A percentile compares a stretch with the other conserved stretches of the same genome.
phyloP scores from a whole-genome alignment of 2,329 filamentous ascomycete species.

The Diaporthe sp. region DNA sequence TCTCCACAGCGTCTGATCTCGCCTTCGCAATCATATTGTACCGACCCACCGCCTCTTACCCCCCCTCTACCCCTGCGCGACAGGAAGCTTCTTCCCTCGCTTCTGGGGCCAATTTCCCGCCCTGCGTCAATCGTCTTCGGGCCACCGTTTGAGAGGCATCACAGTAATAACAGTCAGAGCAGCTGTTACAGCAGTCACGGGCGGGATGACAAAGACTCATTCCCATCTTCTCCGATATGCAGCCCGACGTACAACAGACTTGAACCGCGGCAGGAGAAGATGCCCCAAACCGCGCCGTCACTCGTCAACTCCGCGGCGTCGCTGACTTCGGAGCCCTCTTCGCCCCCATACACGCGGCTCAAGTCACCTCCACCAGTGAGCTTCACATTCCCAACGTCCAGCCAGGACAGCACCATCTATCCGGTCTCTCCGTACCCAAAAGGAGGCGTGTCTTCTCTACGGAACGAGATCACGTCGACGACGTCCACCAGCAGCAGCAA shows the following conservation, averaged over 20 bases:
- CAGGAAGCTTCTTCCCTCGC: constrained; percentile 58
- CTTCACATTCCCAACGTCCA: constrained; percentile 39
- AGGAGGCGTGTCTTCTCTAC: constrained; percentile 44
- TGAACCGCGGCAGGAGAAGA: constrained; percentile 51
- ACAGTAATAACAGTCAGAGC: constrained; percentile 38
- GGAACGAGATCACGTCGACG: constrained; percentile 47
- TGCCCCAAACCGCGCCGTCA: constrained; percentile 34
- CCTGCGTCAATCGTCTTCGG: constrained; percentile 40
- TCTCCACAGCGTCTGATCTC: constrained; percentile 60
- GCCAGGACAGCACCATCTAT: constrained; percentile 32
- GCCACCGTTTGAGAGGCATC: constrained; percentile 27
- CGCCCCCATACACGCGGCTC: constrained; percentile 21
- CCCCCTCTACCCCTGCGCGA: constrained; percentile 65
- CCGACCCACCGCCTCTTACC: constrained; percentile 51
- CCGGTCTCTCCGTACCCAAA: constrained; percentile 10
- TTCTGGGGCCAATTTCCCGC: constrained; percentile 46
- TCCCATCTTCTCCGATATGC: constrained; percentile 56
- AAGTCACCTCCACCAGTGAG: constrained; percentile 44
- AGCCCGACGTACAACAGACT: constrained; percentile 54
- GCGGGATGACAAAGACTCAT: constrained; percentile 43
- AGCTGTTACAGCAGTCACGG: constrained; percentile 34
- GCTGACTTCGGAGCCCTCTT: constrained; percentile 26
- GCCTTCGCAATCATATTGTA: constrained; percentile 50
- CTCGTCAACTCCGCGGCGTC: constrained; percentile 6
- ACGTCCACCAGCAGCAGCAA: constrained; percentile 37